A percentile compares a stretch with the other conserved stretches of the same genome.
These are phyloP conservation scores for Fusarium keratoplasticum DNA, from an alignment of 2,329 filamentous ascomycete genomes.

Conservation along the genomic window DNA sequence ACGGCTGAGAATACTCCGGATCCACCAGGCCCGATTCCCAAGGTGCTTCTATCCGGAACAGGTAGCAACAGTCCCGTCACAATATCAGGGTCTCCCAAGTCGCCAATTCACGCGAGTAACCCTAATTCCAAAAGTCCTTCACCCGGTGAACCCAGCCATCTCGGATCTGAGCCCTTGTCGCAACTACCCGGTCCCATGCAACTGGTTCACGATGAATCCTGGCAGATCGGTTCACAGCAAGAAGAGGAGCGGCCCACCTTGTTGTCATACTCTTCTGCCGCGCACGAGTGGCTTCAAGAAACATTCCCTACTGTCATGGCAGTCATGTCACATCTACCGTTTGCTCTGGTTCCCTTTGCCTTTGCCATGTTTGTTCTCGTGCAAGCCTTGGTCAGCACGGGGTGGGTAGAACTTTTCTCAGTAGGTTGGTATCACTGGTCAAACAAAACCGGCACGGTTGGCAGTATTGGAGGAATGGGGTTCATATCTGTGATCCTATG, in stretches of 20 bases:
- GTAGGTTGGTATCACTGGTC: constrained; percentile 82
- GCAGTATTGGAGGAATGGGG: constrained; percentile 77
- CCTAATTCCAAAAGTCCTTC: not conserved
- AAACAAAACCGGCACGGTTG: constrained; percentile 74
- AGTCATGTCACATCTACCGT: constrained; percentile 74
- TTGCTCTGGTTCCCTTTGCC: constrained; percentile 76
- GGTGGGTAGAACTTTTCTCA: constrained; percentile 80
- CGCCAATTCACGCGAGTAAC: not conserved
- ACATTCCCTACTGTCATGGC: constrained; percentile 78
- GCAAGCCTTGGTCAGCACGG: constrained; percentile 77
- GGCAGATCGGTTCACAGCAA: fast-evolving
- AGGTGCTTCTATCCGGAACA: constrained; percentile 1
- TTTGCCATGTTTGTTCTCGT: constrained; percentile 82
- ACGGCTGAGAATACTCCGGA: not conserved
- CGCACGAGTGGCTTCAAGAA: constrained; percentile 71
- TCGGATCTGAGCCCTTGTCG: not conserved
- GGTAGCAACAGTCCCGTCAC: constrained; percentile 13
- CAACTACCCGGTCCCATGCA: constrained; percentile 9
- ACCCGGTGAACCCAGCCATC: not conserved
- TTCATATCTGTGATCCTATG: constrained; percentile 78
- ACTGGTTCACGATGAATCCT: not conserved
- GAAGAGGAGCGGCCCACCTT: constrained; percentile 58
- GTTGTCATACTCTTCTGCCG: constrained; percentile 58
- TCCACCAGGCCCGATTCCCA: not conserved
- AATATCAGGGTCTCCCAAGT: constrained; percentile 7